Evolutionary conservation across 768 basidiomycete genomes (phyloP).

Genomic region (Boletus rubropictus): DNA sequence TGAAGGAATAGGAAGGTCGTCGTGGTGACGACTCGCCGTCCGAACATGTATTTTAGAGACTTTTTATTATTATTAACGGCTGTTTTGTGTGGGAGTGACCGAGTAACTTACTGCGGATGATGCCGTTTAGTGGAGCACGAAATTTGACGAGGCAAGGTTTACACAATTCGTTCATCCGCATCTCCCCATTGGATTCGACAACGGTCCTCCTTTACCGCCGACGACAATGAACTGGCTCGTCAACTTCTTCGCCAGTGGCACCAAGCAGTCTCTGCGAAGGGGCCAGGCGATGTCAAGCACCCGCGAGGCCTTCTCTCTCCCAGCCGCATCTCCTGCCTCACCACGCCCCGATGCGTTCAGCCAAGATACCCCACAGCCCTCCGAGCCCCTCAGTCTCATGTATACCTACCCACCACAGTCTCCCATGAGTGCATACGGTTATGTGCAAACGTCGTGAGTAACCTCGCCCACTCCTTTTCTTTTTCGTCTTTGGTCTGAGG

Average conservation of each 20-base stretch:
- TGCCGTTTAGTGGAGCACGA: conserved; percentile 16
- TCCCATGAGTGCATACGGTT: conserved; percentile 48
- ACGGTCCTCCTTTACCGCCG: conserved; percentile 7
- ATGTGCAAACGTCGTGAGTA: conserved; percentile 51
- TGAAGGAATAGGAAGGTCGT: conserved; percentile 31
- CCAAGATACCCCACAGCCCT: conserved; percentile 45
- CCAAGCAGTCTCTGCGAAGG: conserved; percentile 44
- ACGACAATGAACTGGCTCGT: conserved; percentile 67
- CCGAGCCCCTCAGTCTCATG: conserved; percentile 44
- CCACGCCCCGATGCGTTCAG: conserved; percentile 57
- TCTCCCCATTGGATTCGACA: background rate
- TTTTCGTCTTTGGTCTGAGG: conserved; percentile 1
- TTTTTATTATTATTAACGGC: conserved; percentile 4
- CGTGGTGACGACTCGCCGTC: conserved; percentile 2
- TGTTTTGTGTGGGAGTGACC: conserved; percentile 4
- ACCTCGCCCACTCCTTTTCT: conserved; percentile 3
- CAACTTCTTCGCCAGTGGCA: conserved; percentile 55
- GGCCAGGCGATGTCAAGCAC: conserved; percentile 72
- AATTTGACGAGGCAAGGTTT: conserved; percentile 6
- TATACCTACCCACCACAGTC: conserved; percentile 80
- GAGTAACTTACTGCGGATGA: conserved; percentile 7
- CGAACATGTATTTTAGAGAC: background rate
- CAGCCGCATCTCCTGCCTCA: conserved; percentile 60
- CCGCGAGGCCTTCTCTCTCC: conserved; percentile 84
- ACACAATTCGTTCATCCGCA: conserved; percentile 1